Evolutionary conservation across 306 rosid species (phyloP), one percentile per base, ranked within the genome.

Genomic region (Erythrophleum fordii): DNA sequence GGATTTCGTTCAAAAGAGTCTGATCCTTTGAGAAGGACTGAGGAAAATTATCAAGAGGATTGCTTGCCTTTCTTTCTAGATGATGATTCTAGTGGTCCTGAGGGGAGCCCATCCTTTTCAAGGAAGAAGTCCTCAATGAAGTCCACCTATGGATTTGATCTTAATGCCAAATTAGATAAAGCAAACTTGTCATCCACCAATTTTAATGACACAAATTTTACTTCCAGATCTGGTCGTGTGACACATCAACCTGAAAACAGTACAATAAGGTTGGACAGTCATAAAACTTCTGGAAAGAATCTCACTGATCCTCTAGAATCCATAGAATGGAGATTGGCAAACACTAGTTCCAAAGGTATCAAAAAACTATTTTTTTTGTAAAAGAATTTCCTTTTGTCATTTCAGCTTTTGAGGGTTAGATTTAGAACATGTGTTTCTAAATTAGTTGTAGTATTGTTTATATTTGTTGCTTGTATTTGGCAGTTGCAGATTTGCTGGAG

Each of bases 141-240:
- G 90, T 86, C 97, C 69, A 87, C 97, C 55, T 82, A 72, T 88
- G 98, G 94, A 80, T 92, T 91, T 88, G 88, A 91, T 84, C 88
- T 88, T 25, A 85, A 91, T 85, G 25, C 82, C 39, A 91, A 82
- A 77, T 62, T 23, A 76, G 92, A 91, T 76, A 90, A 83, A 87
- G 80, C 72, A 70, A 89, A 86, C 62, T 81, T 84, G 64, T 48
- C 84, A 76, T 80, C 88, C 34, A 80, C 77, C 29, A 52, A 80
- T 51, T 82, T 76, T 51, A 75, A 84, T 80, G n/a, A 78, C 75
- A 76, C n/a, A n/a, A n/a, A n/a, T n/a, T n/a, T n/a, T n/a, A n/a
- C n/a, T n/a, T n/a, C n/a, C n/a, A n/a, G n/a, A n/a, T n/a, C n/a
- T n/a, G n/a, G n/a, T n/a, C n/a, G n/a, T n/a, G n/a, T n/a, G n/a